Evolutionary conservation across 1,284 basidiomycete species (phyloP), one percentile per base, ranked within the genome.

Genomic region (Athelia psychrophila): DNA sequence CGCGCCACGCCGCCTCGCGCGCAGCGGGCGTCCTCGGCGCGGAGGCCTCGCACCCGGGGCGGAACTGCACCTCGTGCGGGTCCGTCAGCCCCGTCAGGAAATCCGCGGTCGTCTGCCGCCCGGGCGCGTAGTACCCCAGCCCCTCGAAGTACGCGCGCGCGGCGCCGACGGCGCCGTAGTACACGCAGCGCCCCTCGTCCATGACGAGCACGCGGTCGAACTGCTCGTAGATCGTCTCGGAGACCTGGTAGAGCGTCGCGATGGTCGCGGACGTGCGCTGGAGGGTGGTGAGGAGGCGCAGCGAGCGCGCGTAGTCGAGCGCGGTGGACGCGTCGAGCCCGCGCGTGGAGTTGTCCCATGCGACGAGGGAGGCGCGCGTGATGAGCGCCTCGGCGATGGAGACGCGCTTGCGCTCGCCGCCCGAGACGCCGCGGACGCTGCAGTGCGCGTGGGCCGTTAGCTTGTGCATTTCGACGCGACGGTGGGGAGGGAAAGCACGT

Each of bases 321-420:
- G 44, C 44, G 16, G 44, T 46, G 20, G 10, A 23, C n/a, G 44
- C 44, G 62, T 72, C 70, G 13, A 72, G 62, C 30, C 70, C 70
- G 47, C 70, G 68, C 19, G 70, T 72, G 2, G 70, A 71, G 67
- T 82, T 81, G 66, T 85, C 83, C 82, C 82, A 84, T 6, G 71
- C 69, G 27, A 72, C 71, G 22, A 85, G 64, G 12, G 70, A 64
- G 23, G 75, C 74, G 32, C 76, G 68, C 13, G 74, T 71, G 0
- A 75, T 71, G 47, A 86, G 64, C 19, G 75, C 73, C 65, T 86
- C 84, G 24, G 76, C 71, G 56, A 87, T 81, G 0, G 78, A 81
- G 1, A 85, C 83, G 47, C 84, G 77, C 65, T 82, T 81, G 58
- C 78, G 76, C 68, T 75, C 72, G 49, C 80, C 79, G 38, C 78